phyloP scores from a whole-genome alignment of 768 basidiomycete species.

The Xerocomellus chrysenteron region DNA sequence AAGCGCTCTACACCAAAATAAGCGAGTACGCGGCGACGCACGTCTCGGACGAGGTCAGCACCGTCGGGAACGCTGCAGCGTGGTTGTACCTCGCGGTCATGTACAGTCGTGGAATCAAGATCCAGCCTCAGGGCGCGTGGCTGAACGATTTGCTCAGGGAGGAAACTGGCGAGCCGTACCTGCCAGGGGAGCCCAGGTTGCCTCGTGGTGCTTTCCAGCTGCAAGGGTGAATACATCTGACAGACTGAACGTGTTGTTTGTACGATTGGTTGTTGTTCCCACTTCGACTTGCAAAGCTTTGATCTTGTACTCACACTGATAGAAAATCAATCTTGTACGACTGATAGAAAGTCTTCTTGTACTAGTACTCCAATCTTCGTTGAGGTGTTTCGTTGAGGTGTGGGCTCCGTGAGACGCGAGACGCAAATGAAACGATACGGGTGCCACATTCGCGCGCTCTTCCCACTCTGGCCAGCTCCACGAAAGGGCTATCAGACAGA shows the following conservation, averaged over 20 bases:
- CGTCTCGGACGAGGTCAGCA: constrained; percentile 82
- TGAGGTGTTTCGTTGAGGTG: too few relatives aligned
- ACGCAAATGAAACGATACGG: neutral
- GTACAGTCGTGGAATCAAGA: constrained; percentile 72
- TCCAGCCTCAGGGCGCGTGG: constrained; percentile 82
- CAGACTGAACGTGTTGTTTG: neutral
- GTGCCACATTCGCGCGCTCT: neutral
- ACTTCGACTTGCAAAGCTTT: neutral
- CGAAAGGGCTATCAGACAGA: neutral
- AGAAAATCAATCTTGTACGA: too few relatives aligned
- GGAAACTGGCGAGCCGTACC: constrained; percentile 73
- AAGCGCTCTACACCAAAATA: constrained; percentile 60
- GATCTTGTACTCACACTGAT: neutral
- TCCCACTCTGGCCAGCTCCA: neutral
- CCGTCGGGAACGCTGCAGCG: constrained; percentile 73
- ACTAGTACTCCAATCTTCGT: neutral
- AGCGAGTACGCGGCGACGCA: constrained; percentile 69
- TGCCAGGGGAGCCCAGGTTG: constrained; percentile 64
- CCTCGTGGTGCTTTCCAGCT: constrained; percentile 62
- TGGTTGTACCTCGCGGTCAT: constrained; percentile 77
- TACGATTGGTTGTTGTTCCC: constrained; percentile 8
- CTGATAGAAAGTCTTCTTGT: neutral
- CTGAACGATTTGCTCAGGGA: constrained; percentile 76
- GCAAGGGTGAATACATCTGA: constrained; percentile 27
- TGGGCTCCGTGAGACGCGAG: neutral